These are phyloP conservation scores for Astragalus glycyphyllos DNA, from an alignment of 306 rosid species.

Conservation along the genomic window DNA sequence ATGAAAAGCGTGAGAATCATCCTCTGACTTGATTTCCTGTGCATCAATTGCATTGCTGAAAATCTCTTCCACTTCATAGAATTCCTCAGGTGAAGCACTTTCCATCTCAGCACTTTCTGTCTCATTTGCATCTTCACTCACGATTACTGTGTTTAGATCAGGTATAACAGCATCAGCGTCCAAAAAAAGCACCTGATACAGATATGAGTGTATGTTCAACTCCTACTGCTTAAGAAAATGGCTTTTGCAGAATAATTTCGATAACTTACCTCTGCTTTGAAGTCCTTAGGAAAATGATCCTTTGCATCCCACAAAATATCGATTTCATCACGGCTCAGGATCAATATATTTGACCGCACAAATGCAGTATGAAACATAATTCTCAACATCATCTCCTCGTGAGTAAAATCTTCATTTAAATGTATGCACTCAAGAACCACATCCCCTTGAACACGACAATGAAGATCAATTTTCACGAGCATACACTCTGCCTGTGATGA, in stretches of 20 bases:
- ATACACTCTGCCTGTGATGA: conserved; percentile 88
- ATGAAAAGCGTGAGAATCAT: conserved; percentile 52
- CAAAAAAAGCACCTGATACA: conserved; percentile 92
- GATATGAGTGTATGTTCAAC: conserved; percentile 73
- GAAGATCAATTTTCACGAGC: conserved; percentile 85
- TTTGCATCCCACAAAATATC: conserved; percentile 90
- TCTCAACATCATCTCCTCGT: conserved; percentile 83
- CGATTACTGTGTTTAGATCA: conserved; percentile 65
- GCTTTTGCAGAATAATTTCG: conserved; percentile 44
- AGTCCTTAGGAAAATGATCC: conserved; percentile 86
- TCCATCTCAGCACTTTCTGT: conserved; percentile 72
- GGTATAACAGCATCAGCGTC: conserved; percentile 91
- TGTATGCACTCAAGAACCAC: conserved; percentile 92
- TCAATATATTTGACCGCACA: conserved; percentile 84
- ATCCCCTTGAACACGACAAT: conserved; percentile 92
- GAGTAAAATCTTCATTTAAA: conserved; percentile 72
- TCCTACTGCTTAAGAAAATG: conserved; percentile 53
- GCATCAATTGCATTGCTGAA: conserved; percentile 81
- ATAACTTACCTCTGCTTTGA: conserved; percentile 86
- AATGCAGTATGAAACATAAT: conserved; percentile 94
- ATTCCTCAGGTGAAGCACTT: conserved; percentile 92
- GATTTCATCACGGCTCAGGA: conserved; percentile 80
- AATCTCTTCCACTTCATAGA: conserved; percentile 96
- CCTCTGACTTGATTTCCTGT: conserved; percentile 67
- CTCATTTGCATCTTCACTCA: conserved; percentile 70